Conservation (phyloP, 2,329 filamentous ascomycete genomes). For the Orbilia javanica region DNA sequence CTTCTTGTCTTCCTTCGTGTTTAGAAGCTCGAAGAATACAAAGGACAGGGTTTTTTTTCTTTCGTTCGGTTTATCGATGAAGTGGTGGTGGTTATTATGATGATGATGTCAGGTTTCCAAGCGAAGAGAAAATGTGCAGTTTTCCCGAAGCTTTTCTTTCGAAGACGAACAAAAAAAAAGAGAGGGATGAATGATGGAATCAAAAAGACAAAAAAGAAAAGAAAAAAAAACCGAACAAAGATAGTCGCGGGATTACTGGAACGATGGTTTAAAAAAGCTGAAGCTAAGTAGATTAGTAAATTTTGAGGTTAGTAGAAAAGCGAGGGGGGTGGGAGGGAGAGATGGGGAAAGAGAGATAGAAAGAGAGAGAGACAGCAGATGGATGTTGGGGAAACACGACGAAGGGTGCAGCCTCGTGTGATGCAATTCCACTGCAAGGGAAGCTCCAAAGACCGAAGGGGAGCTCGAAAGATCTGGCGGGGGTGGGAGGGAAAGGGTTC, state of each 20-base stretch:
- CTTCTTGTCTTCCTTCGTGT: not conserved
- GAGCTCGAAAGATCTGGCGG: slow-evolving; percentile 59
- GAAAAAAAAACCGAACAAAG: slow-evolving; percentile 13
- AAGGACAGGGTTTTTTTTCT: slow-evolving; percentile 16
- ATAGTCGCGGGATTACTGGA: not conserved
- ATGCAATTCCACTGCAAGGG: slow-evolving; percentile 52
- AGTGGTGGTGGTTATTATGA: not conserved
- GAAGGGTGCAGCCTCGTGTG: slow-evolving; percentile 59
- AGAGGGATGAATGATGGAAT: slow-evolving; percentile 6
- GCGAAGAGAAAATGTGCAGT: slow-evolving; percentile 45
- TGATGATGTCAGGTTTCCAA: slow-evolving; percentile 36
- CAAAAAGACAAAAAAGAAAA: slow-evolving; percentile 21
- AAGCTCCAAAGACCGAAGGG: slow-evolving; percentile 56
- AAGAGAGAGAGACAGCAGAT: slow-evolving; percentile 13
- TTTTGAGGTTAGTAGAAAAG: slow-evolving; percentile 14
- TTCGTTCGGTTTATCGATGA: slow-evolving; percentile 17
- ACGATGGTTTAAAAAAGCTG: not conserved
- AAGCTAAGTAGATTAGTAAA: not conserved
- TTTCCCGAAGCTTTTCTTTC: slow-evolving; percentile 25
- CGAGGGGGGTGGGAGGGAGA: not conserved
- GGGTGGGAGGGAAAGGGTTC: slow-evolving; percentile 6
- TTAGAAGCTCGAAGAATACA: slow-evolving; percentile 17
- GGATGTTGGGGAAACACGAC: slow-evolving; percentile 30
- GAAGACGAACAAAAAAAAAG: slow-evolving; percentile 30
- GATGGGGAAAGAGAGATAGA: not conserved